phyloP scores from a whole-genome alignment of 352 stramenopile species.

The Pythium sukuiense region DNA sequence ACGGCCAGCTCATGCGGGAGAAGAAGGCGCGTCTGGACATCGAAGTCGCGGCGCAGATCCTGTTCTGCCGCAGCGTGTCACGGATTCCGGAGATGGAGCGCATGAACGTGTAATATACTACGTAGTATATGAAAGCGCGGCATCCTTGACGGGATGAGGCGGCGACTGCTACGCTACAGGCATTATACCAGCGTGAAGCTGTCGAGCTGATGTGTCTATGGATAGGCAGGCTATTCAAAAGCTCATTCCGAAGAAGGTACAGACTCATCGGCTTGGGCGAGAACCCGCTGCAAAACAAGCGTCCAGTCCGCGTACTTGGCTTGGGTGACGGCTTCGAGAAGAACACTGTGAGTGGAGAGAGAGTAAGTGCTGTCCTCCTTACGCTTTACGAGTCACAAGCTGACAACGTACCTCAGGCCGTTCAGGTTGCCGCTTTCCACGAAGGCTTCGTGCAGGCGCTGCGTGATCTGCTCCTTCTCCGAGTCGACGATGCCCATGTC shows the following conservation, averaged over 20 bases:
- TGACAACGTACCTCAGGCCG: constrained; percentile 16
- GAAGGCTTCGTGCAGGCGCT: constrained; percentile 23
- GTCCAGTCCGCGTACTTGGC: constrained; percentile 31
- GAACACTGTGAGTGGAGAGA: constrained; percentile 10
- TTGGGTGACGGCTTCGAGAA: constrained; percentile 25
- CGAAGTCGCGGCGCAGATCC: constrained; percentile 71
- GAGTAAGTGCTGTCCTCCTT: not conserved
- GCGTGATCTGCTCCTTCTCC: constrained; percentile 9
- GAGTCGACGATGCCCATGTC: constrained; percentile 14
- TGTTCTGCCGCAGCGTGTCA: constrained; percentile 79
- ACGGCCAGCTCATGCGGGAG: constrained; percentile 73
- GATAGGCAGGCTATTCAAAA: not conserved
- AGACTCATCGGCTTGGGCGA: not conserved
- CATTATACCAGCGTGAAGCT: not conserved
- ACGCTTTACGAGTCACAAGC: not conserved
- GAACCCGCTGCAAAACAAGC: constrained; percentile 14
- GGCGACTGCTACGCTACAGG: not conserved
- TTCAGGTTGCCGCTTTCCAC: constrained; percentile 13
- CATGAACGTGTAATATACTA: constrained; percentile 55
- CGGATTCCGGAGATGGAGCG: constrained; percentile 83
- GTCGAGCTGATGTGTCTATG: not conserved
- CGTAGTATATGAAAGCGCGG: constrained; percentile 27
- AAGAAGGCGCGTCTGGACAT: constrained; percentile 79
- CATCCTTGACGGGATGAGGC: not conserved
- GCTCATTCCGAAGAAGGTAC: not conserved